A percentile compares a stretch with the other conserved stretches of the same genome.
These are phyloP conservation scores for Elaeagnus macrophylla DNA, from an alignment of 306 rosid species.

Conservation along the genomic window DNA sequence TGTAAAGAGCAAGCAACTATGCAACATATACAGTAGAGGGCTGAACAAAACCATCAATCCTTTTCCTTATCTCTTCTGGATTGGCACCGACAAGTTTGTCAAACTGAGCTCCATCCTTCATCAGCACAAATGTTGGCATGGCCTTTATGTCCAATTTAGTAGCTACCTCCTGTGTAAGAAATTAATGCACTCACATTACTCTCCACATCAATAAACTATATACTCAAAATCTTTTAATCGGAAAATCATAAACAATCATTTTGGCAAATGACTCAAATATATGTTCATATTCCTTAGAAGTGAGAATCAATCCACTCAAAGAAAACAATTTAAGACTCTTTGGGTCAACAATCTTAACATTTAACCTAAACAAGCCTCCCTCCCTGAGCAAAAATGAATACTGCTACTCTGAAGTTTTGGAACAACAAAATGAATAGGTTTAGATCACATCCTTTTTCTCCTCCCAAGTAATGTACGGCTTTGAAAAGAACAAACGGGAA, in stretches of 20 bases:
- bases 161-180: constrained; percentile 61
- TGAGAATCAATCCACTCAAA: too few species aligned
- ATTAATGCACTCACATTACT: background rate
- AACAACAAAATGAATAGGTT: too few species aligned
- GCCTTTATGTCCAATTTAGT: constrained; percentile 59
- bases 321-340: too few species aligned
- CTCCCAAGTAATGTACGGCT: too few species aligned
- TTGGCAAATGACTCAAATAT: too few species aligned
- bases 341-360: too few species aligned
- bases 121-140: constrained; percentile 79
- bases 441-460: too few species aligned
- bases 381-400: too few species aligned
- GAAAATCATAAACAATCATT: constrained; percentile 6
- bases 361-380: too few species aligned
- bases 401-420: too few species aligned
- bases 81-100: constrained; percentile 88
- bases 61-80: constrained; percentile 86
- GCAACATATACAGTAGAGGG: constrained; percentile 33
- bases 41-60: constrained; percentile 46
- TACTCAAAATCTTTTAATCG: constrained; percentile 11
- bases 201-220: background rate
- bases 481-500: too few species aligned
- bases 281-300: too few species aligned
- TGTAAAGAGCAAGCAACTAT: constrained; percentile 21
- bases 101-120: constrained; percentile 40